Percentiles rank a stretch among this genome's conserved stretches.
Evolutionary conservation across 345 rosid species (phyloP).

Genomic region (Draba incana): DNA sequence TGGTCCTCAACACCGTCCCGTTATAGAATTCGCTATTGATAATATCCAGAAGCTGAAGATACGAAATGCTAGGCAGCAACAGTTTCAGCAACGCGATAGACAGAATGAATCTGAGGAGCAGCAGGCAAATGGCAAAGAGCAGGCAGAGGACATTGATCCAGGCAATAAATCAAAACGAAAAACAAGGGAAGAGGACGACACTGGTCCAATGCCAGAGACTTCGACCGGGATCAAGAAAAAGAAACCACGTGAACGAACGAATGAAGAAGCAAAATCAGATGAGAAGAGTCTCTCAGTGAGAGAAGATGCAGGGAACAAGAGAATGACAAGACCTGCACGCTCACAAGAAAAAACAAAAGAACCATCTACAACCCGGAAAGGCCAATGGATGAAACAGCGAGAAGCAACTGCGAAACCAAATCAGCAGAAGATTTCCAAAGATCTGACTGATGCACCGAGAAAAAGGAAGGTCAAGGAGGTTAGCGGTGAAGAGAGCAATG

Average conservation of each 20-base stretch:
- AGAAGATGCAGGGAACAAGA: slow-evolving; percentile 37
- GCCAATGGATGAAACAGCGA: slow-evolving; percentile 38
- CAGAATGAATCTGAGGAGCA: slow-evolving; percentile 30
- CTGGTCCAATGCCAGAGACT: slow-evolving; percentile 22
- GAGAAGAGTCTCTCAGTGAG: slow-evolving; percentile 22
- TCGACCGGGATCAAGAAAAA: slow-evolving; percentile 41
- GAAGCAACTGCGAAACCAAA: slow-evolving; percentile 35
- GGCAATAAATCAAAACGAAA: slow-evolving; percentile 52
- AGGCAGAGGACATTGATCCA: slow-evolving; percentile 19
- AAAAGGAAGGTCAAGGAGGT: slow-evolving; percentile 53
- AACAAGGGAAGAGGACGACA: slow-evolving; percentile 39
- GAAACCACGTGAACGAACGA: slow-evolving; percentile 28
- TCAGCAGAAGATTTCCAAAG: slow-evolving; percentile 33
- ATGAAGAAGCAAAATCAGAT: slow-evolving; percentile 32
- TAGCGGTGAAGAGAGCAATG: slow-evolving; percentile 42
- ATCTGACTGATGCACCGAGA: slow-evolving; percentile 27
- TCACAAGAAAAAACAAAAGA: slow-evolving; percentile 37
- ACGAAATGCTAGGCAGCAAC: slow-evolving; percentile 55
- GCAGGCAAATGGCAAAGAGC: slow-evolving; percentile 38
- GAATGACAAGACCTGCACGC: slow-evolving; percentile 47
- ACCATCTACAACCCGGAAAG: slow-evolving; percentile 38
- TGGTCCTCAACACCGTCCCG: slow-evolving; percentile 77
- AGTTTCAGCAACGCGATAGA: slow-evolving; percentile 47
- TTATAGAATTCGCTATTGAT: slow-evolving; percentile 84
- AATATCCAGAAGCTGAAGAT: slow-evolving; percentile 76